Evolutionary conservation across 139 green algal genomes (phyloP).

Genomic region (Chlorokybus atmophyticus): DNA sequence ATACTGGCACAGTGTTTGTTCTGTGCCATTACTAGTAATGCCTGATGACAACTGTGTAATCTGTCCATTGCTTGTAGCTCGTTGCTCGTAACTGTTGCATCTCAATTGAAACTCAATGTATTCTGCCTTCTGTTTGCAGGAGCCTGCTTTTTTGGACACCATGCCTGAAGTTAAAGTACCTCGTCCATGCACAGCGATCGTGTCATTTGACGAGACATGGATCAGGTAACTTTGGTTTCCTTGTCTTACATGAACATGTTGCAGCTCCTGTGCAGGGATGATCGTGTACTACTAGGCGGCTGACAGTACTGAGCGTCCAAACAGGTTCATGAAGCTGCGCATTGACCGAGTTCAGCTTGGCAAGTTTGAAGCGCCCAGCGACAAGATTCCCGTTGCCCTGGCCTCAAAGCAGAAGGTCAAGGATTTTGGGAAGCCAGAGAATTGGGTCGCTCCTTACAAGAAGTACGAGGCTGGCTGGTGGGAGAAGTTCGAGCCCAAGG

Average conservation of each 20-base stretch:
- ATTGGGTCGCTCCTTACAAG: conserved; percentile 10
- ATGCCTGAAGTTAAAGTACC: conserved; percentile 17
- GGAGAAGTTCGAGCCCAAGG: conserved; percentile 8
- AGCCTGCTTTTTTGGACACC: conserved; percentile 26
- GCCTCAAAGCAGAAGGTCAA: neutral
- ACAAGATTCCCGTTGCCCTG: neutral
- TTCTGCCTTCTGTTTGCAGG: too few species aligned
- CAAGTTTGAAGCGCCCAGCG: neutral
- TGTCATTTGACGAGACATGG: conserved; percentile 24
- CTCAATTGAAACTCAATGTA: too few species aligned
- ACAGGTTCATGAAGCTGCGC: conserved; percentile 19
- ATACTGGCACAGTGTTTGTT: too few species aligned
- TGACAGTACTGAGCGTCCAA: too few species aligned
- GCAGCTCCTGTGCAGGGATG: too few species aligned
- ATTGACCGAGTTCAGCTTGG: conserved; percentile 1
- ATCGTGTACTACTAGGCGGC: too few species aligned
- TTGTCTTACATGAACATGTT: too few species aligned
- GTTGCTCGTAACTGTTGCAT: too few species aligned
- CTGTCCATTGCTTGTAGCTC: too few species aligned
- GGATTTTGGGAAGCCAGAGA: neutral
- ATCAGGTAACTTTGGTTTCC: too few species aligned
- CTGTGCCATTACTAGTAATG: too few species aligned
- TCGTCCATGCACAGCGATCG: conserved; percentile 17
- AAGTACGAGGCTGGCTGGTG: conserved; percentile 12
- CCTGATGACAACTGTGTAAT: too few species aligned